phyloP scores from a whole-genome alignment of 176 grass and related monocot genomes.

The Bothriochloa decipiens region DNA sequence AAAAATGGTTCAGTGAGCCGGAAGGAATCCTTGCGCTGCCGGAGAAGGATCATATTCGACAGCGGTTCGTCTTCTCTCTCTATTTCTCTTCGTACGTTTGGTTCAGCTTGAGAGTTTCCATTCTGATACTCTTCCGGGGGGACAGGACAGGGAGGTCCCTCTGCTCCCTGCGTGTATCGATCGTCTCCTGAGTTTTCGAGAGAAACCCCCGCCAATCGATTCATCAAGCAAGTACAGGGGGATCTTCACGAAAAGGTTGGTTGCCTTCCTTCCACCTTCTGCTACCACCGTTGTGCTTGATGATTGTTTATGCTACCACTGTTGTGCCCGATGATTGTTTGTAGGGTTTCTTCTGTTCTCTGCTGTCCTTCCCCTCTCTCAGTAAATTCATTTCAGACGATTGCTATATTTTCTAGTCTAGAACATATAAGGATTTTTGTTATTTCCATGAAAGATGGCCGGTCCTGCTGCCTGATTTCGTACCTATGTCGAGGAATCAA shows the following conservation, averaged over 20 bases:
- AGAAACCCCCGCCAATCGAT: background rate
- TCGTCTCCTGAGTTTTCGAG: background rate
- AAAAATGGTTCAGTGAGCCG: constrained; percentile 38
- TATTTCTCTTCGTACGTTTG: background rate
- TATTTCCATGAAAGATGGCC: background rate
- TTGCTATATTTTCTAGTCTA: background rate
- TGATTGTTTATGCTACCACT: background rate
- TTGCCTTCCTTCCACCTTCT: background rate
- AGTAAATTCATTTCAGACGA: background rate
- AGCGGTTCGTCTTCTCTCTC: background rate
- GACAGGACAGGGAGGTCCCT: background rate
- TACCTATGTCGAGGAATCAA: background rate
- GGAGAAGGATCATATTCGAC: background rate
- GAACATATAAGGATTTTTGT: background rate
- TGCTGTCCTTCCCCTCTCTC: background rate
- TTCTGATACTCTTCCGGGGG: background rate
- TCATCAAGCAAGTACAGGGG: background rate
- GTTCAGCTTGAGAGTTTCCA: background rate
- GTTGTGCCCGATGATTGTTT: background rate
- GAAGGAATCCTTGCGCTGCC: constrained; percentile 14
- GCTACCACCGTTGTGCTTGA: too few species aligned
- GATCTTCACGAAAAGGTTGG: constrained; percentile 12
- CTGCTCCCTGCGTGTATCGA: background rate
- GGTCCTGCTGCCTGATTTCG: background rate
- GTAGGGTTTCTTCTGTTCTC: background rate